Conservation (phyloP, 2,329 filamentous ascomycete species). For the Fusarium haematococcum region DNA sequence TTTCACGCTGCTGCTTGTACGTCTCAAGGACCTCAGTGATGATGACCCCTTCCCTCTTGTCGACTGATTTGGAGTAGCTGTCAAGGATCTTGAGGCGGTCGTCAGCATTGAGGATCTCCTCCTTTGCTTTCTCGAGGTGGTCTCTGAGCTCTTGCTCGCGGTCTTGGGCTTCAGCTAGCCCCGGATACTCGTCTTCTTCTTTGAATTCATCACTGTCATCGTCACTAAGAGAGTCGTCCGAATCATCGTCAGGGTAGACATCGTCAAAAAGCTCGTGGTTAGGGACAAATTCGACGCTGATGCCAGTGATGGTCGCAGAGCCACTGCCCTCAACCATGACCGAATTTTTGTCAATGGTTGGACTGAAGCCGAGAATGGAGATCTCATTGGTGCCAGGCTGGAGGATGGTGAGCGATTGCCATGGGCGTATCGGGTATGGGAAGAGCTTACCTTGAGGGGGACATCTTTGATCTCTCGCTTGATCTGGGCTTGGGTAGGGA, state of each 20-base stretch:
- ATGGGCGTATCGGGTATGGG: neutral
- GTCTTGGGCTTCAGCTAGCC: constrained; percentile 43
- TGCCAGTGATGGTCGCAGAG: constrained; percentile 68
- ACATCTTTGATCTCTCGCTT: constrained; percentile 70
- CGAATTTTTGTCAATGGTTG: constrained; percentile 67
- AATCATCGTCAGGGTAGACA: constrained; percentile 61
- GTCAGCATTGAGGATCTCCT: constrained; percentile 41
- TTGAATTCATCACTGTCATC: constrained; percentile 45
- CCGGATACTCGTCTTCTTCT: constrained; percentile 35
- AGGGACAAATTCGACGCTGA: constrained; percentile 68
- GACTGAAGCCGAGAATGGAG: constrained; percentile 66
- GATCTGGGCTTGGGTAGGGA: constrained; percentile 70
- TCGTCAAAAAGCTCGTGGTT: constrained; percentile 68
- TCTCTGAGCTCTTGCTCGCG: constrained; percentile 48
- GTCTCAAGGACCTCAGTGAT: constrained; percentile 54
- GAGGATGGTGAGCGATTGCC: neutral
- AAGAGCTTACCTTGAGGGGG: constrained; percentile 41
- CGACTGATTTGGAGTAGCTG: constrained; percentile 52
- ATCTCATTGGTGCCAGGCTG: constrained; percentile 69
- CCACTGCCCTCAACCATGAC: constrained; percentile 71
- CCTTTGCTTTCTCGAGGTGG: constrained; percentile 30
- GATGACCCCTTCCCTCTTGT: constrained; percentile 48
- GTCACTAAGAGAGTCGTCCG: constrained; percentile 47
- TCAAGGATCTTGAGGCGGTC: constrained; percentile 57
- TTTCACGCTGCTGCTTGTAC: constrained; percentile 58